phyloP scores from a whole-genome alignment of 345 rosid genomes.

The Aegle marmelos region DNA sequence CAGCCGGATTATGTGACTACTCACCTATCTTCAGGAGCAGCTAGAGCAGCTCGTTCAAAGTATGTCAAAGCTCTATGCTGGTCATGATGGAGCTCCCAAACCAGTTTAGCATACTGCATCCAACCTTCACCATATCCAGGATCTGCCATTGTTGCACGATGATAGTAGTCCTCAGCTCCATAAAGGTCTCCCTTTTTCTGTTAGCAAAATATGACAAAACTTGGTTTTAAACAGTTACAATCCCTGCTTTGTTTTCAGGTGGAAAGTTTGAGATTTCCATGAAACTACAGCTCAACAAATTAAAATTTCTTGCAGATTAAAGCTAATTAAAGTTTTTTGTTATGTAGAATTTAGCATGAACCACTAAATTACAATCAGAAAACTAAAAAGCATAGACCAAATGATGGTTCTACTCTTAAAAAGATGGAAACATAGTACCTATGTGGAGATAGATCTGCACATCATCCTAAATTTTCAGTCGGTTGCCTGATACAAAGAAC shows the following conservation, averaged over 20 bases:
- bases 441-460: background rate
- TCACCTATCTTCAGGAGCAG: conserved; percentile 70
- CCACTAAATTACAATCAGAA: background rate
- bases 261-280: background rate
- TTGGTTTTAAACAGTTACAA: background rate
- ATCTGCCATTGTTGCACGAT: conserved; percentile 56
- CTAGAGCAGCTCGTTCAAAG: conserved; percentile 63
- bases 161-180: conserved; percentile 73
- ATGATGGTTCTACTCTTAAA: background rate
- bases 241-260: background rate
- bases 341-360: background rate
- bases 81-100: conserved; percentile 69
- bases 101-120: conserved; percentile 57
- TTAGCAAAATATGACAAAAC: background rate
- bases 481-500: background rate
- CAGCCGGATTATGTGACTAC: background rate
- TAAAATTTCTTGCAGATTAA: background rate
- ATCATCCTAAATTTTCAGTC: background rate
- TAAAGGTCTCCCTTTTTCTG: conserved; percentile 71
- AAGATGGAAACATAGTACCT: background rate
- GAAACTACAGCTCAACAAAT: background rate
- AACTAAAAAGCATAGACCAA: background rate
- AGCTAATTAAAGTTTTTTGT: background rate
- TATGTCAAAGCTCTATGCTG: conserved; percentile 48
- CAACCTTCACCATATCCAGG: conserved; percentile 59